A percentile compares a stretch with the other conserved stretches of the same genome.
Conservation (phyloP, 2,329 filamentous ascomycete species). For the Colletotrichum gloeosporioides region DNA sequence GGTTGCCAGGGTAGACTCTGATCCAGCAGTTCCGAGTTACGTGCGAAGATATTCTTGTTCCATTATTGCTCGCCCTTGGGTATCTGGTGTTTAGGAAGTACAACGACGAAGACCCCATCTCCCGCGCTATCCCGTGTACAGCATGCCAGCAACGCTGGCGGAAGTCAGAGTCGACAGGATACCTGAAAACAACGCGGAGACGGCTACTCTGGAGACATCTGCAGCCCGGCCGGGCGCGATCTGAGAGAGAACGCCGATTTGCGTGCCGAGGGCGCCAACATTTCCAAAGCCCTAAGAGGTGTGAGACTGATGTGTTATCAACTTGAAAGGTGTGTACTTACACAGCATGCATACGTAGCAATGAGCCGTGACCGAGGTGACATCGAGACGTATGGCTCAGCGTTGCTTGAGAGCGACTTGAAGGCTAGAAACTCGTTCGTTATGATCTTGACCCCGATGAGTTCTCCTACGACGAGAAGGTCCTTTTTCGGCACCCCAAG, state of each 20-base stretch:
- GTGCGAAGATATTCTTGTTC: neutral
- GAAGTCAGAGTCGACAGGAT: conserved; percentile 16
- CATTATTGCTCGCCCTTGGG: neutral
- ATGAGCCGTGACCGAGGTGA: conserved; percentile 13
- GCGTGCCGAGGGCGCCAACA: conserved; percentile 12
- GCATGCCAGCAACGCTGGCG: conserved; percentile 12
- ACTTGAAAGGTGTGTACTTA: neutral
- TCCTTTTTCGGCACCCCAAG: conserved; percentile 59
- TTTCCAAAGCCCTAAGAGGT: conserved; percentile 1
- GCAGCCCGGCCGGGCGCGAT: conserved; percentile 11
- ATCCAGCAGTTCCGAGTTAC: neutral
- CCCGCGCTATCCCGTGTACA: neutral
- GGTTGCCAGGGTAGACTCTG: neutral
- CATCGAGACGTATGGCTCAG: conserved; percentile 13
- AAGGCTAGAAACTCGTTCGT: conserved; percentile 15
- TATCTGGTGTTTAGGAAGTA: neutral
- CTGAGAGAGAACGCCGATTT: conserved; percentile 15
- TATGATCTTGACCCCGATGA: conserved; percentile 16
- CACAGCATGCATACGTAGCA: conserved; percentile 14
- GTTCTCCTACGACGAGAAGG: conserved; percentile 1
- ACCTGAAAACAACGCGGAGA: conserved; percentile 13
- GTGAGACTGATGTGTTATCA: neutral
- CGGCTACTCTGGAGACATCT: conserved; percentile 9
- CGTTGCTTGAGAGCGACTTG: conserved; percentile 9
- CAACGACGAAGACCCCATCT: neutral